Base-by-base conservation (phyloP, 352 stramenopile genomes). In the Phytophthora pinifolia region DNA sequence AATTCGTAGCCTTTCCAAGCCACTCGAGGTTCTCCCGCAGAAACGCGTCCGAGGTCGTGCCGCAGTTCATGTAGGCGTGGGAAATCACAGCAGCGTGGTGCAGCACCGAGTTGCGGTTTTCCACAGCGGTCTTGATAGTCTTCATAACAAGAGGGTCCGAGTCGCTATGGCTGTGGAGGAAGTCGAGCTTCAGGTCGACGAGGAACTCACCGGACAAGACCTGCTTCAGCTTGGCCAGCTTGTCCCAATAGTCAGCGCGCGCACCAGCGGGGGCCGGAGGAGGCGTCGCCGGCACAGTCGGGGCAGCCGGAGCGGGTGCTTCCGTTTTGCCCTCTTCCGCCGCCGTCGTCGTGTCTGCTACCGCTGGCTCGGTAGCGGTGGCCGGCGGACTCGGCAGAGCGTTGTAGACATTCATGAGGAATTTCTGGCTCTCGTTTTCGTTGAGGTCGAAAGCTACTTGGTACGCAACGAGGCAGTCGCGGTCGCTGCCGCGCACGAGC, bases 1-100 rank as follows among this genome's bases (percentile, higher is more conserved):
- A 99, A 80, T 99, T 99, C 46, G 87, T 97, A 8, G 97, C 97
- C 65, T 99, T 98, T 20, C 95, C 97, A 56, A 99, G 92, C 97
- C 97, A 99, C 55, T 99, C 97, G 12, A 99, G 83, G 80, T 99
- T 98, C 59, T 99, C 94, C 31, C 97, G 89, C 59, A 99, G 70
- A 66, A 99, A 99, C 9, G 79, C 76, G 75, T 99, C 97, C 53
- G 95, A 95, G 10, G 96, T 99, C 22, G 97, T 99, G n/a, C 98
- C 97, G 27, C 88, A 86, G 74, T 99, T 96, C 81, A 99, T 92
- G 72, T 98, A 98, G 10, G 83, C 89, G 79, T 99, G 94, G 33
- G 96, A 85, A 45, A 98, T 86, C n/a, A 99, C 92, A 20, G 96
- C 96, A 33, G 96, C 96, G 72, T 99, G 97, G 73, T 99, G 97